Conservation (phyloP, 306 rosid genomes). For the Acacia melanoxylon region DNA sequence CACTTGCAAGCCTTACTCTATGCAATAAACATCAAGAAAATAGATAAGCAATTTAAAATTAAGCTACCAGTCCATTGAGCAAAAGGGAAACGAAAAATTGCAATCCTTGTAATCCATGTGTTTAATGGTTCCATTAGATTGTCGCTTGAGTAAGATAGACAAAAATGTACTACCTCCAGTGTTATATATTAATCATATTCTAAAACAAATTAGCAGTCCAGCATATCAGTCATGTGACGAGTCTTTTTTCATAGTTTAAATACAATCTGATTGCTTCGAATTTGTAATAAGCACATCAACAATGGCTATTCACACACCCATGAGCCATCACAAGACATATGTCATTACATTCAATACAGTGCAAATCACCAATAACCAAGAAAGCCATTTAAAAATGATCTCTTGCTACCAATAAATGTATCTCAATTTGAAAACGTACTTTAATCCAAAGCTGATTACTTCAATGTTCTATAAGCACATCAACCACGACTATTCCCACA, state of each 20-base stretch:
- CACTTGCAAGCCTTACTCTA: too few relatives aligned
- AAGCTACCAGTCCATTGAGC: not conserved
- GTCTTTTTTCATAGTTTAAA: not conserved
- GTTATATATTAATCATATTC: not conserved
- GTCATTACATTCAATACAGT: not conserved
- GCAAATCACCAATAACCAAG: not conserved
- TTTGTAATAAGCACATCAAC: not conserved
- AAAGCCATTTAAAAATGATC: not conserved
- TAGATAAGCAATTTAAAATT: not conserved
- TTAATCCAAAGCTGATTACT: too few relatives aligned
- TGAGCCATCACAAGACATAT: not conserved
- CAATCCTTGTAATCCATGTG: not conserved
- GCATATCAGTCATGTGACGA: not conserved
- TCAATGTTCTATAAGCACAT: too few relatives aligned
- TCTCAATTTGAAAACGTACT: not conserved
- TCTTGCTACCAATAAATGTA: not conserved
- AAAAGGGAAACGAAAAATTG: not conserved
- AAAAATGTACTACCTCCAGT: not conserved
- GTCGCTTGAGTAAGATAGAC: not conserved
- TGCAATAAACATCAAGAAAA: too few relatives aligned
- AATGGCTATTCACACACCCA: not conserved
- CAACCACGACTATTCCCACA: too few relatives aligned
- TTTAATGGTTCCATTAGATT: not conserved
- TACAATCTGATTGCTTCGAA: not conserved
- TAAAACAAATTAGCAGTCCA: not conserved